Evolutionary conservation across 2,329 filamentous ascomycete species (phyloP).

Genomic region (Ramularia collo-cygni): DNA sequence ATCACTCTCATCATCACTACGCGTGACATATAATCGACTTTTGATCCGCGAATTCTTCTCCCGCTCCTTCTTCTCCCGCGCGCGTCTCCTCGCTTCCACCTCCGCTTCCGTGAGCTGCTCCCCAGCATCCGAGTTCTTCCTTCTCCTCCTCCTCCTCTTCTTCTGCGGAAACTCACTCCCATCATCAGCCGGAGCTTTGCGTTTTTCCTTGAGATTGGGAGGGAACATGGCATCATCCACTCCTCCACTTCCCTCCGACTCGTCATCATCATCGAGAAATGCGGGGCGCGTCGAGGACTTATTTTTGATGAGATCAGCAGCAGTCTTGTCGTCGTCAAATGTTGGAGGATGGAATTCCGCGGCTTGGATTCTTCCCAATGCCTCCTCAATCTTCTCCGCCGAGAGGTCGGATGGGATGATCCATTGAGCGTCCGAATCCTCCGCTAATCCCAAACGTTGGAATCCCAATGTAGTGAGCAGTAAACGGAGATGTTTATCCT

Average conservation of each 20-base stretch:
- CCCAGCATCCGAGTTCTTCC: conserved; percentile 36
- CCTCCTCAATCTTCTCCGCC: conserved; percentile 59
- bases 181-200: conserved; percentile 12
- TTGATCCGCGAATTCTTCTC: conserved; percentile 77
- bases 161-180: conserved; percentile 43
- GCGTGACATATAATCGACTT: conserved; percentile 71
- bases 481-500: conserved; percentile 78
- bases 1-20: conserved; percentile 85
- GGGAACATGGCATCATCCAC: conserved; percentile 26
- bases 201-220: conserved; percentile 25
- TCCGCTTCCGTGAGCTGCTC: conserved; percentile 60
- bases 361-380: conserved; percentile 65
- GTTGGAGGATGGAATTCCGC: conserved; percentile 70
- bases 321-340: conserved; percentile 67
- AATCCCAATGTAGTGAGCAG: conserved; percentile 73
- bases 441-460: conserved; percentile 57
- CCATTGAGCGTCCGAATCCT: conserved; percentile 73
- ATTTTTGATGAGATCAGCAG: conserved; percentile 72
- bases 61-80: conserved; percentile 60
- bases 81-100: conserved; percentile 52
- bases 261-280: conserved; percentile 51
- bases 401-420: conserved; percentile 61
- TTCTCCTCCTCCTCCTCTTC: conserved; percentile 57
- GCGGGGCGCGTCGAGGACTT: conserved; percentile 50
- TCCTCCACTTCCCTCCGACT: conserved; percentile 15